A percentile compares a stretch with the other conserved stretches of the same genome.
phyloP scores from a whole-genome alignment of 805 yeast species.

The Saccharomycopsis synnaedendra region DNA sequence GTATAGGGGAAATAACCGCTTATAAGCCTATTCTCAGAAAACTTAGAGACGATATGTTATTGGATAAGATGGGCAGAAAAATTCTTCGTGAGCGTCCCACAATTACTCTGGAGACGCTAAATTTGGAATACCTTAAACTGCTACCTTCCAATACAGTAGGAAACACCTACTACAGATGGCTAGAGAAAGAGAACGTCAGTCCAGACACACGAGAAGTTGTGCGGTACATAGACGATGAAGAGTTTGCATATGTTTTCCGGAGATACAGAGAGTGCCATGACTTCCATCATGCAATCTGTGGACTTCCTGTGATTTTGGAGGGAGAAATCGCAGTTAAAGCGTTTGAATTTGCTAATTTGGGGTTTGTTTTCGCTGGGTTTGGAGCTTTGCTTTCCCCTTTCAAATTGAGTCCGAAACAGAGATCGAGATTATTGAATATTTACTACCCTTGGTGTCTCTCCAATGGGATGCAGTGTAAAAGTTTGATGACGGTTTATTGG shows the following conservation, averaged over 20 bases:
- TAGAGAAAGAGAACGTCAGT: slow-evolving; percentile 76
- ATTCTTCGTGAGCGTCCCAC: slow-evolving; percentile 74
- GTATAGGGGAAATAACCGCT: slow-evolving; percentile 86
- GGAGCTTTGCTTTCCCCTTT: slow-evolving; percentile 88
- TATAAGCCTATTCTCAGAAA: slow-evolving; percentile 50
- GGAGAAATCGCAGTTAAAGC: slow-evolving; percentile 95
- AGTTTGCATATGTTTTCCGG: slow-evolving; percentile 85
- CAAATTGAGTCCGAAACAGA: slow-evolving; percentile 53
- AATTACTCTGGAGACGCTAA: slow-evolving; percentile 61
- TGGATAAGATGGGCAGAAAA: slow-evolving; percentile 64
- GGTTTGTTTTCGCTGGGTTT: slow-evolving; percentile 90
- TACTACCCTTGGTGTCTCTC: slow-evolving; percentile 83
- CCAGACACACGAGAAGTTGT: slow-evolving; percentile 93
- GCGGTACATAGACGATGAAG: slow-evolving; percentile 77
- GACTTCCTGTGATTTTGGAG: slow-evolving; percentile 82
- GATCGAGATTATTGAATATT: slow-evolving; percentile 48
- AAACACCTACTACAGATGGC: slow-evolving; percentile 67
- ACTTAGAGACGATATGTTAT: slow-evolving; percentile 63
- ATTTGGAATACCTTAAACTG: slow-evolving; percentile 45
- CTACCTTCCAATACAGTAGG: slow-evolving; percentile 70
- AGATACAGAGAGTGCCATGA: slow-evolving; percentile 96
- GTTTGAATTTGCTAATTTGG: slow-evolving; percentile 83
- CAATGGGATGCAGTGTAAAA: slow-evolving; percentile 61
- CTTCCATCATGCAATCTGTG: slow-evolving; percentile 86
- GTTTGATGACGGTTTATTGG: slow-evolving; percentile 87